Evolutionary conservation across 179 eudicot species (phyloP), one percentile per base, ranked within the genome.

Genomic region (Heliamphora pulchella): DNA sequence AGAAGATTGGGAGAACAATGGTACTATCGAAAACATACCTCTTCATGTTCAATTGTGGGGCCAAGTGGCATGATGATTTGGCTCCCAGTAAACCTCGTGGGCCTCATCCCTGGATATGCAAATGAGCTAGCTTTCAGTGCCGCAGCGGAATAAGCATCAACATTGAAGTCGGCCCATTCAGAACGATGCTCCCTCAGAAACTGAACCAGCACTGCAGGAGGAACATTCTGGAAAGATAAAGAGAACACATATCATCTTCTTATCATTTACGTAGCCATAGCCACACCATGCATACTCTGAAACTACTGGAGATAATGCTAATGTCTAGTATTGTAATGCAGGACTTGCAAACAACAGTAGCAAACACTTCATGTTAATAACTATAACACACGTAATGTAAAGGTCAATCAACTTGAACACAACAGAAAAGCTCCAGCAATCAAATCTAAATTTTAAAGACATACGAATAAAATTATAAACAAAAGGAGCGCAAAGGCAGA

Each of bases 11-110:
- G 47, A 71, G 15, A 72, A 47, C 48, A 9, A 17, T 6, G 31
- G 41, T 11, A n/a, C 31, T 31, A 79, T n/a, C n/a, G 47, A 43
- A 74, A 69, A 63, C 55, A 48, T 79, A 84, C 98, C 97, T 95
- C 97, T 93, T 95, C 97, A 74, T 95, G 93, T 84, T 95, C 98
- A 58, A 93, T 90, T n/a, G 98, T 95, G 82, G 90, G 98, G 54
- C 97, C 98, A 8, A 95, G 88, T 68, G 98, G 98, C 91, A 95
- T 93, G 83, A 95, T 91, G 73, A 95, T 90, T 85, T 95, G 98
- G 86, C 97, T 91, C 55, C 98, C 98, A 75, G 94, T 88, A 84
- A 90, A 89, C 81, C 95, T 90, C 7, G 97, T 89, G 53, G 88
- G 82, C 81, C 91, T 87, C 84, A 88, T 82, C 51, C 90, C 97